Conservation (phyloP, 352 stramenopile genomes). For the Pythium brassicae region DNA sequence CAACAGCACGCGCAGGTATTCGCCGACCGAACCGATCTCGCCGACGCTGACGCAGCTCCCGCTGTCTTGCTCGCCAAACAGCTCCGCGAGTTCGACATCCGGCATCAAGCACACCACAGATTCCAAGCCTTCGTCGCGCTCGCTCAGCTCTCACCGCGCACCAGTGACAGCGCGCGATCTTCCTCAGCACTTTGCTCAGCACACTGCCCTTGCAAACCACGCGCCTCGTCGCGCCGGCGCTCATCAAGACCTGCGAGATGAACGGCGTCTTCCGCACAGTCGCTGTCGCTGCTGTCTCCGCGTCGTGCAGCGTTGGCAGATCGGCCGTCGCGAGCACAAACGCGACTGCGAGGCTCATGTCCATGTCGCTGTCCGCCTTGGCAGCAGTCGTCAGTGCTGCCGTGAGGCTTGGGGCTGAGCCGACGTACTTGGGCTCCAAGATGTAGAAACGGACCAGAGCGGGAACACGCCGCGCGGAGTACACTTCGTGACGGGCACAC, state of each 20-base stretch:
- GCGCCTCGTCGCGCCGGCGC: conserved; percentile 73
- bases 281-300: conserved; percentile 42
- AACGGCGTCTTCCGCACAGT: conserved; percentile 77
- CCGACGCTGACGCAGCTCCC: conserved; percentile 8
- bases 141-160: conserved; percentile 31
- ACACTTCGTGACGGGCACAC: conserved; percentile 70
- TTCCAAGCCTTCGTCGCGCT: conserved; percentile 46
- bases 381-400: conserved; percentile 3
- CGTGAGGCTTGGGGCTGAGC: conserved; percentile 3
- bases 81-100: conserved; percentile 45
- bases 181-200: conserved; percentile 85
- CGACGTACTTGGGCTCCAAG: conserved; percentile 48
- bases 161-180: conserved; percentile 63
- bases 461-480: conserved; percentile 79
- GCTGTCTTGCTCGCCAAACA: conserved; percentile 3
- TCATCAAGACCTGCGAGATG: conserved; percentile 86
- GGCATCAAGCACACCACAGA: conserved; percentile 58
- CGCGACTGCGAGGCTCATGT: conserved; percentile 83
- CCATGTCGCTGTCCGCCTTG: conserved; percentile 72
- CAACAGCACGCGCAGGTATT: conserved; percentile 64
- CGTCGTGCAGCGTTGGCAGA: conserved; percentile 59
- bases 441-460: conserved; percentile 79
- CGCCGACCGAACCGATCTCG: conserved; percentile 43
- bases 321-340: conserved; percentile 84
- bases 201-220: conserved; percentile 84